Evolutionary conservation across 1,284 basidiomycete genomes (phyloP), one percentile per base, ranked within the genome.

Genomic region (Xerocomus cyaneibrunnescens): DNA sequence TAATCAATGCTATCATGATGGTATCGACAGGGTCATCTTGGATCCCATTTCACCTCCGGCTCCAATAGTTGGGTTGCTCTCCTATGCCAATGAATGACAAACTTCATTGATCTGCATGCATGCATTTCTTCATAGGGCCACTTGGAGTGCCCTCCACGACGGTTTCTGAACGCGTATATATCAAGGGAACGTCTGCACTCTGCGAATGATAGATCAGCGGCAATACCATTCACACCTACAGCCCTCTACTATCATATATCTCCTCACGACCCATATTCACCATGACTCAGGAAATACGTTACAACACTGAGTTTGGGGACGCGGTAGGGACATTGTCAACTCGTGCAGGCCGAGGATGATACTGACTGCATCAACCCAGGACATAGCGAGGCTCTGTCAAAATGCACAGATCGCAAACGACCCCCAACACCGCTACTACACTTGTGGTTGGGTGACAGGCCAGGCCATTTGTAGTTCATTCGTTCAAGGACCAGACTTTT

Each of bases 121-220:
- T 46, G 34, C 38, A 47, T 25, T 45, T 37, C 21, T 53, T 62
- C 62, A 56, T 64, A 54, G 45, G 32, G 39, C 23, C 50, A 22
- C 41, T 55, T 67, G 62, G 60, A 50, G 55, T 43, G 60, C 51
- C 14, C 60, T 67, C 62, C 64, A 64, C 16, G 47, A 40, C 22
- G 16, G 21, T 22, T 43, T 46, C 48, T 44, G 38, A 40, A 36
- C 23, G 30, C 28, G 61, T 65, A 68, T 47, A 67, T 68, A 65
- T 45, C 35, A 14, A 23, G 10, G 37, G n/a, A 27, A 5, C 19
- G 12, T 46, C 48, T 47, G 25, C 32, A n/a, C 14, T 45, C 48
- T 47, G 27, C 31, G 19, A 40, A 48, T 35, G 37, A 30, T 48
- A 27, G 32, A 51, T 42, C 65, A 38, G 9, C 48, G 51, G 16